These are phyloP conservation scores for Ceratocystis albifundus DNA, from an alignment of 2,329 filamentous ascomycete genomes.

Conservation along the genomic window DNA sequence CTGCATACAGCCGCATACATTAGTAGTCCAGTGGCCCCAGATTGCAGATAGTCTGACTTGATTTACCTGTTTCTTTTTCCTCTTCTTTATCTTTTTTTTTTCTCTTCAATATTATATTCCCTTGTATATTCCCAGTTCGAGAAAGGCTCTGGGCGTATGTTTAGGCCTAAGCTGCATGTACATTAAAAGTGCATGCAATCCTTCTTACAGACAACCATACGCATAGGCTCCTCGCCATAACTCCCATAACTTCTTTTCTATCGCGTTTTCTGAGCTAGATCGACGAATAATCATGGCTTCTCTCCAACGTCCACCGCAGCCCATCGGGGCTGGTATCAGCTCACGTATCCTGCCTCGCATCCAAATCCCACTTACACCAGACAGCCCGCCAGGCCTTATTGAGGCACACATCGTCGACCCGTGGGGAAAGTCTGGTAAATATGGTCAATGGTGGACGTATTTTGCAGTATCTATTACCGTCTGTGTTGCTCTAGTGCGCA, in stretches of 20 bases:
- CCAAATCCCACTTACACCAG: slow-evolving; percentile 47
- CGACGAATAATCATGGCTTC: not conserved
- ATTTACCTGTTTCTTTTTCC: not conserved
- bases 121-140: not conserved
- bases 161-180: not conserved
- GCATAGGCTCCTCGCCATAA: not conserved
- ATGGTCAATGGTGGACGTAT: slow-evolving; percentile 78
- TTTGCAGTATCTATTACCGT: slow-evolving; percentile 65
- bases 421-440: slow-evolving; percentile 72
- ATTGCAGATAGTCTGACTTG: not conserved
- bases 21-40: slow-evolving; percentile 1
- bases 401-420: slow-evolving; percentile 60
- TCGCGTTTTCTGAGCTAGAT: not conserved
- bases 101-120: not conserved
- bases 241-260: not conserved
- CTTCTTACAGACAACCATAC: not conserved
- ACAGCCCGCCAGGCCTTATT: slow-evolving; percentile 49
- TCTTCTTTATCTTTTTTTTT: not conserved
- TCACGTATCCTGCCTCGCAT: slow-evolving; percentile 30
- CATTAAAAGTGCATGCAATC: not conserved
- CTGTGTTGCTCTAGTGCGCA: slow-evolving; percentile 54
- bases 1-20: not conserved
- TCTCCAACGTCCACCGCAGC: slow-evolving; percentile 33
- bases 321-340: not conserved
- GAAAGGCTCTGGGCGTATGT: not conserved